These are phyloP conservation scores for Colletotrichum plurivorum DNA, from an alignment of 2,329 filamentous ascomycete species.

Conservation along the genomic window DNA sequence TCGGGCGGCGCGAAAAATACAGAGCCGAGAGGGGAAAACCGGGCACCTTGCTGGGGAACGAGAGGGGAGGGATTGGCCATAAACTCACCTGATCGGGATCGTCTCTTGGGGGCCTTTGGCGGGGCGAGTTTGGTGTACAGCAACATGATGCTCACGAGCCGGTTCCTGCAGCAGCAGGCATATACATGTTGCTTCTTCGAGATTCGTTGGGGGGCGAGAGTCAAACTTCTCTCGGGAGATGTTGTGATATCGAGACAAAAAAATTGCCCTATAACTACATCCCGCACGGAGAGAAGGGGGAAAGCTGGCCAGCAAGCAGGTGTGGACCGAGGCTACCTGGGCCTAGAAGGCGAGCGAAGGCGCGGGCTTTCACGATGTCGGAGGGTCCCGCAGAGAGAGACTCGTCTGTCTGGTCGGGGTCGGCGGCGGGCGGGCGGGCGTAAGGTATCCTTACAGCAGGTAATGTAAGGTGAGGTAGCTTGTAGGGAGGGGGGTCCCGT, in stretches of 20 bases:
- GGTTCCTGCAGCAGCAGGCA: conserved; percentile 33
- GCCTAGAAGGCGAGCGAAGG: conserved; percentile 34
- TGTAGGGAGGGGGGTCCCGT: conserved; percentile 19
- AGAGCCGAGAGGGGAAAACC: conserved; percentile 6
- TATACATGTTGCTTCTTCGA: conserved; percentile 32
- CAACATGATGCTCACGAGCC: conserved; percentile 60
- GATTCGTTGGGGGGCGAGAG: conserved; percentile 6
- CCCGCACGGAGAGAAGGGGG: conserved; percentile 27
- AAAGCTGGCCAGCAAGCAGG: conserved; percentile 13
- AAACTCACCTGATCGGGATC: conserved; percentile 71
- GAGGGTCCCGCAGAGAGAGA: conserved; percentile 30
- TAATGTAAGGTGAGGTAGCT: conserved; percentile 19
- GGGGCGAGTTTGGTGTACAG: conserved; percentile 70
- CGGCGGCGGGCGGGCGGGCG: conserved; percentile 20
- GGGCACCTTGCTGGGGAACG: conserved; percentile 23
- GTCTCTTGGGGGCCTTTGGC: conserved; percentile 71
- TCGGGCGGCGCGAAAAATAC: conserved; percentile 18
- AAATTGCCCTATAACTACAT: conserved; percentile 36
- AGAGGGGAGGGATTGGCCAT: conserved; percentile 14
- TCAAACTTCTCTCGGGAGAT: conserved; percentile 23
- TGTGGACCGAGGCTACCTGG: conserved; percentile 38
- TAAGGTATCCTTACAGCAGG: conserved; percentile 2
- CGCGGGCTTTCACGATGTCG: conserved; percentile 37
- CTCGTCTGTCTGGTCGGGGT: conserved; percentile 20
- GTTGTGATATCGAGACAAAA: conserved; percentile 20